Evolutionary conservation across 169 alveolate genomes (phyloP), one percentile per base, ranked within the genome.

Genomic region (Cryptosporidium meleagridis): DNA sequence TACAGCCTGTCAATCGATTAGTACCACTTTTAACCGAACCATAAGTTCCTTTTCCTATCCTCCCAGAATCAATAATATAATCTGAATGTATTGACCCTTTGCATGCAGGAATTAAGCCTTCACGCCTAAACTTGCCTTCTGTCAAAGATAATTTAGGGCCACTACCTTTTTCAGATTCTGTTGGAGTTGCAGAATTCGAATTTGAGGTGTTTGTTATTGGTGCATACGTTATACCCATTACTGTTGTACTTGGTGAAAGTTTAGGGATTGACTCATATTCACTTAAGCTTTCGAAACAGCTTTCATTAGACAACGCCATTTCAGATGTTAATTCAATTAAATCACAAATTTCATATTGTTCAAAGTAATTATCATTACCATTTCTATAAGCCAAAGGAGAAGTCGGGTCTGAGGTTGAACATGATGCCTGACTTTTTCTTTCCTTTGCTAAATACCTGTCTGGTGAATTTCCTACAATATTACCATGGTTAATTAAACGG

Each of bases 11-110:
- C 62, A 80, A 33, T 44, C 93, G 87, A 58, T 92, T 94, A 8
- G 93, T 89, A 12, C 95, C 97, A 86, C 93, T 92, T 69, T 92
- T 91, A 35, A 95, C 97, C 35, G 94, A 92, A 65, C 97, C 97
- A 84, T 93, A 95, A n/a, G 97, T 92, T 0, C 97, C 97, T 61
- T 91, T 91, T 4, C 97, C 97, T 58, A 95, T 80, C 18, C 89
- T 80, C 4, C 51, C 41, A 29, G 59, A 44, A 31, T 80, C 89
- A 62, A 80, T 80, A 23, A 80, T 80, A 80, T 80, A 80, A n/a
- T 80, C 89, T 26, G 69, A 45, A 41, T 80, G 75, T 23, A 80
- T 80, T 23, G 89, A 80, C 16, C 89, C 89, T 48, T 65, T 80
- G 41, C 89, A 80, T 62, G 89, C 89, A 21, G 89, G 89, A 39